These are phyloP conservation scores for Chytridium lagenaria DNA, from an alignment of 371 early-diverging fungal genomes.

Conservation along the genomic window DNA sequence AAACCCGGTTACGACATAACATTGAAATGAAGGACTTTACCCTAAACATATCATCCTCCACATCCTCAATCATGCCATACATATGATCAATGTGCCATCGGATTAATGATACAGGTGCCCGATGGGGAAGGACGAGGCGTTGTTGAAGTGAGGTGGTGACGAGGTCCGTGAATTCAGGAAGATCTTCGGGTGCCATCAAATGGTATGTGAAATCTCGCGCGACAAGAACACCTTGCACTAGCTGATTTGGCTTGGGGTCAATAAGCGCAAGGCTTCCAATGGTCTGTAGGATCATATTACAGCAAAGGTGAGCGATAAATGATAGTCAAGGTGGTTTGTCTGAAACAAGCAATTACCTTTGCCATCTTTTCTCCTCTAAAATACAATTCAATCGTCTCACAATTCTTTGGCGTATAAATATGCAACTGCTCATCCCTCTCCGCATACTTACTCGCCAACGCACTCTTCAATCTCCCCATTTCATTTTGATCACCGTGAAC, in stretches of 20 bases:
- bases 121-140: slow-evolving; percentile 77
- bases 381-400: slow-evolving; percentile 90
- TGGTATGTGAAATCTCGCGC: slow-evolving; percentile 88
- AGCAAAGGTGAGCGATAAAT: slow-evolving; percentile 15
- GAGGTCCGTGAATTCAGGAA: slow-evolving; percentile 81
- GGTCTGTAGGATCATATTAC: slow-evolving; percentile 51
- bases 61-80: slow-evolving; percentile 76
- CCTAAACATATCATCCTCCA: slow-evolving; percentile 33
- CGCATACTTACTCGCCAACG: slow-evolving; percentile 84
- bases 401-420: slow-evolving; percentile 91
- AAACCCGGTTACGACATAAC: background rate
- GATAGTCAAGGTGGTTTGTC: no score
- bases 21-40: slow-evolving; percentile 7
- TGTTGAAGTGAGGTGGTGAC: slow-evolving; percentile 79
- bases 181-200: slow-evolving; percentile 79
- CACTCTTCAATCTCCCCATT: slow-evolving; percentile 96
- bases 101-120: slow-evolving; percentile 80
- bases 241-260: slow-evolving; percentile 68
- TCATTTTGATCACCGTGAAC: slow-evolving; percentile 99
- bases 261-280: slow-evolving; percentile 84
- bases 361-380: slow-evolving; percentile 97
- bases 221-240: slow-evolving; percentile 84
- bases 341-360: no score
- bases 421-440: slow-evolving; percentile 83
- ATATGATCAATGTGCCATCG: slow-evolving; percentile 89